A percentile compares a stretch with the other conserved stretches of the same genome.
phyloP scores from a whole-genome alignment of 768 basidiomycete species.

The Termitomyces sp. region DNA sequence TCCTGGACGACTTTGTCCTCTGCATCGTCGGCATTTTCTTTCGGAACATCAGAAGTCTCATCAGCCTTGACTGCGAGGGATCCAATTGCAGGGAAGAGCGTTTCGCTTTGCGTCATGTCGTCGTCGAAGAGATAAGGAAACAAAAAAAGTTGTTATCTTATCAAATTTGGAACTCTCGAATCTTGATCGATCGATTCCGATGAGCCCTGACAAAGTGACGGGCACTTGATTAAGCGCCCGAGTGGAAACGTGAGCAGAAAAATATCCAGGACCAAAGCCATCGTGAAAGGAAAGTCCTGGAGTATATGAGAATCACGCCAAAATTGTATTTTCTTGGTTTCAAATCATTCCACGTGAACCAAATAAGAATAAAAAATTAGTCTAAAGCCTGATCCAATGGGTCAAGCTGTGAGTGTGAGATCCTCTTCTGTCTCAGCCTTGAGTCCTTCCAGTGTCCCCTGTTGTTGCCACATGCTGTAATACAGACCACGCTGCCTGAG shows the following conservation, averaged over 20 bases:
- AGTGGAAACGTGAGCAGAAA: no score
- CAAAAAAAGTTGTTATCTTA: slow-evolving; percentile 7
- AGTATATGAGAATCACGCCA: background rate
- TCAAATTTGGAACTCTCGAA: background rate
- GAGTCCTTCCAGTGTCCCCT: slow-evolving; percentile 42
- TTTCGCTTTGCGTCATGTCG: slow-evolving; percentile 4
- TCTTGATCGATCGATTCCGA: background rate
- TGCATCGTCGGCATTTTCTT: slow-evolving; percentile 21
- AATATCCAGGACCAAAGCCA: no score
- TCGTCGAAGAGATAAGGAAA: background rate
- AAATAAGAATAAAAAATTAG: background rate
- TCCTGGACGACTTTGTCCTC: slow-evolving; percentile 73
- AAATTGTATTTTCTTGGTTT: background rate
- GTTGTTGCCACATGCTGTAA: slow-evolving; percentile 77
- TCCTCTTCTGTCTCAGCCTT: slow-evolving; percentile 11
- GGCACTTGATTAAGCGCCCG: no score
- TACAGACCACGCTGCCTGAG: slow-evolving; percentile 68
- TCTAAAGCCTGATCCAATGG: background rate
- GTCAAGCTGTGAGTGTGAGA: background rate
- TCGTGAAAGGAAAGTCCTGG: no score
- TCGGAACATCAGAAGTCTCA: background rate
- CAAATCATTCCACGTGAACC: background rate
- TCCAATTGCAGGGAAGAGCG: slow-evolving; percentile 11
- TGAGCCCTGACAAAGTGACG: background rate
- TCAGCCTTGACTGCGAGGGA: slow-evolving; percentile 12